Evolutionary conservation across 2,329 filamentous ascomycete genomes (phyloP), one percentile per base, ranked within the genome.

Genomic region (Balansia obtecta): DNA sequence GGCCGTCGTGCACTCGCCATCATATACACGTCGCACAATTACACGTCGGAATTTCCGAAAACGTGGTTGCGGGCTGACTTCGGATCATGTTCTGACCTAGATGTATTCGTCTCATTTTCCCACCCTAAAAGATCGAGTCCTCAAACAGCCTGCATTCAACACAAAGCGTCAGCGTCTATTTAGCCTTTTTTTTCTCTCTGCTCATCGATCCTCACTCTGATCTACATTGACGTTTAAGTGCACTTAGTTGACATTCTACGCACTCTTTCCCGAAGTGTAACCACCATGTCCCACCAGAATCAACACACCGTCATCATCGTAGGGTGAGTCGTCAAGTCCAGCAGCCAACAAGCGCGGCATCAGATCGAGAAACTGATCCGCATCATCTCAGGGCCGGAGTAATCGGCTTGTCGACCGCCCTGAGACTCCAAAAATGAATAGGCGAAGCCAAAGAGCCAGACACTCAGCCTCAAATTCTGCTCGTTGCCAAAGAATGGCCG

Each of bases 351-450:
- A 32, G 8, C 9, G 16, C 32, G 12, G 34, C 27, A 27, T 27
- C 7, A 27, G 27, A 27, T 27, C 27, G 15, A 16, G 6, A 16
- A 18, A 20, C 52, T 52, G 39, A 52, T 43, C 18, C 5, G n/a
- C 18, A 9, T 9, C 6, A 16, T 18, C 9, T 0, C 42, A 79
- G 76, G 46, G 75, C 75, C 55, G 76, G 76, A 18, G 69, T 79
- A 37, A 73, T 72, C 41, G 76, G 76, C 50, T 65, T 79, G 16
- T 72, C 70, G 53, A 64, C 65, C 41, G 75, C 75, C 44, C 58
- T 77, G 16, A 67, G 66, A 32, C 65, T 76, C 45, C 73, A 74
- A 42, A 45, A 54, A 0, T 44, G 60, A 18, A 46, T 50, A 8
- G 38, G 56, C 7, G 47, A 48, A 6, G 18, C 32, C 8, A 20